These are phyloP conservation scores for Protea cynaroides DNA, from an alignment of 164 flowering plant genomes.

Conservation along the genomic window DNA sequence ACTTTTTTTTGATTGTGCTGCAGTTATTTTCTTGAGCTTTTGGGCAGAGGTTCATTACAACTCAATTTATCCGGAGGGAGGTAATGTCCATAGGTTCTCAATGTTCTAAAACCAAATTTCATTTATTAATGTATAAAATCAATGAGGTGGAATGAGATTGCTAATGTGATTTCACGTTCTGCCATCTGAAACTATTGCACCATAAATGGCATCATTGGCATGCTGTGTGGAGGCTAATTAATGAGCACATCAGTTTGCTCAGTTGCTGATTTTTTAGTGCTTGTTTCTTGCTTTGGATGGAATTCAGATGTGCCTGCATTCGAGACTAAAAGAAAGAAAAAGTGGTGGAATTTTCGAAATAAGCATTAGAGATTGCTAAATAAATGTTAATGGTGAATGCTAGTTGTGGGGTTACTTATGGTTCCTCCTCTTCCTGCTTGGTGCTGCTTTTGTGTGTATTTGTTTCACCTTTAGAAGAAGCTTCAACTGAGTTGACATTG, in stretches of 20 bases:
- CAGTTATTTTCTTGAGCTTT: constrained; percentile 40
- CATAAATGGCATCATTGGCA: neutral
- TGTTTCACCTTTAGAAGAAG: neutral
- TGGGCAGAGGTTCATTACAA: constrained; percentile 47
- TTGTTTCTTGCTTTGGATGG: neutral
- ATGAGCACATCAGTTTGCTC: neutral
- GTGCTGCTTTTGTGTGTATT: neutral
- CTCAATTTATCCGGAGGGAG: constrained; percentile 40
- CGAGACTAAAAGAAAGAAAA: constrained; percentile 4
- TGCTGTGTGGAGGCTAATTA: neutral
- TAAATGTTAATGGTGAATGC: neutral
- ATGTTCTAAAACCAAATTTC: neutral
- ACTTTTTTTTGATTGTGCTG: constrained; percentile 3
- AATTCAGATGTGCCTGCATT: constrained; percentile 3
- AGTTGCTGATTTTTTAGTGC: neutral
- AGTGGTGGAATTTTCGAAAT: constrained; percentile 6
- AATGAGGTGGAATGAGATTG: neutral
- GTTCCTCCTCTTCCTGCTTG: neutral
- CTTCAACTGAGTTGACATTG: constrained; percentile 1
- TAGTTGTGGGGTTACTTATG: neutral
- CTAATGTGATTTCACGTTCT: no score
- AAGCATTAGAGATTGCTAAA: neutral
- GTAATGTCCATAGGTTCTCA: constrained; percentile 5
- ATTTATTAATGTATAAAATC: neutral
- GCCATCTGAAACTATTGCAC: no score